phyloP scores from a whole-genome alignment of 306 rosid genomes.

The Lathyrus oleraceus region DNA sequence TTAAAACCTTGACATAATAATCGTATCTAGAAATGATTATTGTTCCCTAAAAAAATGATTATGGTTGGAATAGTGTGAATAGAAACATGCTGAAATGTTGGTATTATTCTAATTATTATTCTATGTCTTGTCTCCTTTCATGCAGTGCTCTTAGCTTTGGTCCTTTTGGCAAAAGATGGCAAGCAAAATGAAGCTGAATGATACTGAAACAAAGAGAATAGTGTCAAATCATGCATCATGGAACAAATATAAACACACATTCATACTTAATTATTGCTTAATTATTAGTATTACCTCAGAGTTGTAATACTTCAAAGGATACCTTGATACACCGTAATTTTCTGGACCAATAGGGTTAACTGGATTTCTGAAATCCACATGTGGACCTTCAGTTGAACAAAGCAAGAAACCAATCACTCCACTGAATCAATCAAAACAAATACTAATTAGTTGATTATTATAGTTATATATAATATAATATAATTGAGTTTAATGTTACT shows the following conservation, averaged over 20 bases:
- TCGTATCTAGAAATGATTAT: slow-evolving; percentile 23
- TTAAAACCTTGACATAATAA: slow-evolving; percentile 25
- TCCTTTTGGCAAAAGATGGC: slow-evolving; percentile 68
- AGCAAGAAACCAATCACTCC: slow-evolving; percentile 82
- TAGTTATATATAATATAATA: background rate
- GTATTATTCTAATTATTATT: background rate
- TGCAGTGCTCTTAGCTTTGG: slow-evolving; percentile 26
- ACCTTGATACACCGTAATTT: slow-evolving; percentile 48
- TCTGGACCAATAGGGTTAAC: slow-evolving; percentile 47
- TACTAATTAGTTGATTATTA: background rate
- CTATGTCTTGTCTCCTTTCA: background rate
- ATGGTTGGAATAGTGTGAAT: background rate
- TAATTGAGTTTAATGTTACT: background rate
- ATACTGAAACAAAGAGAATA: slow-evolving; percentile 36
- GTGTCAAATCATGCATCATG: background rate
- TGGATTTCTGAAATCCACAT: slow-evolving; percentile 63
- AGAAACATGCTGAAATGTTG: slow-evolving; percentile 29
- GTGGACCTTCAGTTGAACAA: slow-evolving; percentile 64
- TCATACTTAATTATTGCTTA: background rate
- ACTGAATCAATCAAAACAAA: slow-evolving; percentile 34
- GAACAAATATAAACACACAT: background rate
- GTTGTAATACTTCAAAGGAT: slow-evolving; percentile 65
- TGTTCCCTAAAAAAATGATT: slow-evolving; percentile 24
- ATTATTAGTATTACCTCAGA: slow-evolving; percentile 43
- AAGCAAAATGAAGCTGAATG: slow-evolving; percentile 71